Percentiles rank a stretch among this genome's conserved stretches.
Conservation (phyloP, 1,284 basidiomycete species). For the Cryptococcus neoformans region DNA sequence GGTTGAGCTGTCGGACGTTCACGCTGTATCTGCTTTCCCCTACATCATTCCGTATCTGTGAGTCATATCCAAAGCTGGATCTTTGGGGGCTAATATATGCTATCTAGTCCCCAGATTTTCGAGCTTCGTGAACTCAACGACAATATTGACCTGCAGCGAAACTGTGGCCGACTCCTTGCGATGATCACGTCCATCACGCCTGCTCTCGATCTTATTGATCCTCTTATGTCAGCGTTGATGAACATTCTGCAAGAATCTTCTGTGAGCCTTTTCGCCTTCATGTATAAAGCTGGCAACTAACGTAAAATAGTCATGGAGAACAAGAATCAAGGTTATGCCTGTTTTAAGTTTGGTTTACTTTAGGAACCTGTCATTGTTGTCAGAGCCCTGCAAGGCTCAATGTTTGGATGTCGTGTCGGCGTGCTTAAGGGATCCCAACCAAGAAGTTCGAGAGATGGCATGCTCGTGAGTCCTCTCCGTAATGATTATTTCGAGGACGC, state of each 20-base stretch:
- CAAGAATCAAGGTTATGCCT: conserved; percentile 53
- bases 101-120: conserved; percentile 45
- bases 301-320: conserved; percentile 49
- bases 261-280: conserved; percentile 22
- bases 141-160: conserved; percentile 49
- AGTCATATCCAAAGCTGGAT: conserved; percentile 37
- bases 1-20: conserved; percentile 66
- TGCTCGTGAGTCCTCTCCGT: conserved; percentile 55
- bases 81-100: not conserved
- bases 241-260: conserved; percentile 47
- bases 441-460: conserved; percentile 93
- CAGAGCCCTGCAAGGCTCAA: conserved; percentile 61
- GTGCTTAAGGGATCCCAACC: conserved; percentile 83
- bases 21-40: conserved; percentile 70
- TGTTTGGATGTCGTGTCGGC: conserved; percentile 73
- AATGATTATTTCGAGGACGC: not conserved
- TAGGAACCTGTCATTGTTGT: conserved; percentile 69
- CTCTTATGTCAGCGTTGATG: conserved; percentile 49
- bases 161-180: conserved; percentile 48
- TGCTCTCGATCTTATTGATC: conserved; percentile 49
- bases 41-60: conserved; percentile 73
- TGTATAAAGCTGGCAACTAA: not conserved
- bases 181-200: conserved; percentile 52
- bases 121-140: conserved; percentile 50
- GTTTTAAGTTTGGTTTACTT: conserved; percentile 51